Evolutionary conservation across 768 basidiomycete genomes (phyloP).

Genomic region (Amanita jacksonii): DNA sequence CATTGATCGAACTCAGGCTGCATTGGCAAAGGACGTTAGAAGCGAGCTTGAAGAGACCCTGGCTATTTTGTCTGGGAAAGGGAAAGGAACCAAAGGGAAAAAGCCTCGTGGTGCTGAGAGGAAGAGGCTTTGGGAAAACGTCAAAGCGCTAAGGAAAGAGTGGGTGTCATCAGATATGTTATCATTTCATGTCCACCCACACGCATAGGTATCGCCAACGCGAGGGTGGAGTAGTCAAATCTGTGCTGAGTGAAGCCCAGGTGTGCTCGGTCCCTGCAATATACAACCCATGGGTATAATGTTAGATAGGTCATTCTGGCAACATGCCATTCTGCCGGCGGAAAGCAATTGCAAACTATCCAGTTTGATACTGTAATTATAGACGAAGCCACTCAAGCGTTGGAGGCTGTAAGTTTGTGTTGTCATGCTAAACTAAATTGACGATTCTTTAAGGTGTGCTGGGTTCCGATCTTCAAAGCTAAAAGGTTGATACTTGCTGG

Average conservation of each 20-base stretch:
- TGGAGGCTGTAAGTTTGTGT: conserved; percentile 66
- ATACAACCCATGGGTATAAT: neutral
- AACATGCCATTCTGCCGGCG: conserved; percentile 92
- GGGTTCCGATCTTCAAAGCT: conserved; percentile 91
- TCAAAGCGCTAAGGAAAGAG: conserved; percentile 86
- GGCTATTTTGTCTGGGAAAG: conserved; percentile 56
- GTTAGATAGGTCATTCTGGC: conserved; percentile 68
- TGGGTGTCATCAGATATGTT: conserved; percentile 25
- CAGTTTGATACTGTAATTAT: conserved; percentile 91
- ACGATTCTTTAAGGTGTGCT: conserved; percentile 62
- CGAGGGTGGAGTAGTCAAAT: conserved; percentile 75
- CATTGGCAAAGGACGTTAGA: conserved; percentile 83
- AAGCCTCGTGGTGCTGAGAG: conserved; percentile 62
- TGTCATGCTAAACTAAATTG: conserved; percentile 4
- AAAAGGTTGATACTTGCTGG: conserved; percentile 88
- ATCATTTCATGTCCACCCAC: neutral
- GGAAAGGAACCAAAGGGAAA: conserved; percentile 67
- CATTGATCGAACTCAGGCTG: conserved; percentile 54
- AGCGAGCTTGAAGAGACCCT: conserved; percentile 70
- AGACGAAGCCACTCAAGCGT: conserved; percentile 95
- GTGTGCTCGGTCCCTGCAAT: conserved; percentile 23
- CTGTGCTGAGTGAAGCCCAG: conserved; percentile 74
- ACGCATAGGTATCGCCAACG: conserved; percentile 70
- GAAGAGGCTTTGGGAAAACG: conserved; percentile 81
- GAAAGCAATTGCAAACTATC: conserved; percentile 65